These are phyloP conservation scores for Hamamelis virginiana DNA, from an alignment of 164 flowering plant genomes.

Conservation along the genomic window DNA sequence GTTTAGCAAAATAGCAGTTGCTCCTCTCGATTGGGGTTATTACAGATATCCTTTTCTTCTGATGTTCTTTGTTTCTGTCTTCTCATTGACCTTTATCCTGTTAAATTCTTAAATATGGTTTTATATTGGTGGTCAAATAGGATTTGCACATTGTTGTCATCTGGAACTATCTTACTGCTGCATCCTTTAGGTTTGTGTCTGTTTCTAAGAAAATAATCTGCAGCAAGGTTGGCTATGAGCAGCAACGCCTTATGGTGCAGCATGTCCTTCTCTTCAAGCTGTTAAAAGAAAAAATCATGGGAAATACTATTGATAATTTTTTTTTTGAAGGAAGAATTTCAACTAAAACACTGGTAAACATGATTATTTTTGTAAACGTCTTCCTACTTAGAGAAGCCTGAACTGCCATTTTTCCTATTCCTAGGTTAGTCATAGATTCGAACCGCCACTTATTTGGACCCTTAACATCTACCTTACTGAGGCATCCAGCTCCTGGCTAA, in stretches of 20 bases:
- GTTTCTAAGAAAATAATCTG: neutral
- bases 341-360: too few relatives aligned
- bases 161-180: neutral
- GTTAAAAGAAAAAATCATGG: too few relatives aligned
- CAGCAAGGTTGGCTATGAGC: neutral
- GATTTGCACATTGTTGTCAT: neutral
- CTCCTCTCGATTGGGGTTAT: constrained; percentile 86
- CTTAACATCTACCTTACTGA: too few relatives aligned
- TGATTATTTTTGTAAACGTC: too few relatives aligned
- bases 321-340: neutral
- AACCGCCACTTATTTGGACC: too few relatives aligned
- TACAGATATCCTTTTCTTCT: constrained; percentile 83
- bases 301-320: neutral
- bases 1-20: constrained; percentile 89
- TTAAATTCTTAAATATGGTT: neutral
- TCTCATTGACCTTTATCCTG: neutral
- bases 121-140: too few relatives aligned
- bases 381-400: too few relatives aligned
- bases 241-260: neutral
- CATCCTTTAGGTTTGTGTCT: neutral
- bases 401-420: too few relatives aligned
- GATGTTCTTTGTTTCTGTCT: neutral
- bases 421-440: too few relatives aligned
- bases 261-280: too few relatives aligned
- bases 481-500: too few relatives aligned